These are phyloP conservation scores for Rhamnella rubrinervis DNA, from an alignment of 331 rosid species.

Conservation along the genomic window DNA sequence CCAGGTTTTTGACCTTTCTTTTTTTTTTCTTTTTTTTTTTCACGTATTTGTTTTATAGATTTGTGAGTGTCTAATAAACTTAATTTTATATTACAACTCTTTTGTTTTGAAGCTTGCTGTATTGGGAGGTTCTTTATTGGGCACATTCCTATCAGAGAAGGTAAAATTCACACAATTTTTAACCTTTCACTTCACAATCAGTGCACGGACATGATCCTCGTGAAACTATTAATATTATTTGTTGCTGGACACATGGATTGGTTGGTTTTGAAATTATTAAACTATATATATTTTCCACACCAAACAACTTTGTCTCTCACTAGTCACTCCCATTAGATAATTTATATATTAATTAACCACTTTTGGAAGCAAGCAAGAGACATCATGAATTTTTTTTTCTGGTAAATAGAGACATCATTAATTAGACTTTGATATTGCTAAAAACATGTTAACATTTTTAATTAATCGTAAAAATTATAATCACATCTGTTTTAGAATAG, in stretches of 20 bases:
- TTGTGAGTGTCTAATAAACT: conserved; percentile 3
- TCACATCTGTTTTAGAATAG: no score
- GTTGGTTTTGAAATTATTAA: no score
- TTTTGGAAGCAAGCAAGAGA: neutral
- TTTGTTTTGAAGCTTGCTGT: conserved; percentile 75
- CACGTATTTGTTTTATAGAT: neutral
- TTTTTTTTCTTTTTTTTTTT: neutral
- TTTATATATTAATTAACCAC: neutral
- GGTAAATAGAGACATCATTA: neutral
- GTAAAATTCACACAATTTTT: conserved; percentile 35
- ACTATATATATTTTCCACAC: no score
- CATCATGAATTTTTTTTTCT: neutral
- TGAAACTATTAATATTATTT: no score
- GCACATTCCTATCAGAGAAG: conserved; percentile 90
- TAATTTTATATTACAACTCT: neutral
- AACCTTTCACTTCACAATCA: conserved; percentile 9
- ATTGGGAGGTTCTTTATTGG: conserved; percentile 88
- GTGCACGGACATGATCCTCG: neutral
- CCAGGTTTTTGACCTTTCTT: conserved; percentile 4
- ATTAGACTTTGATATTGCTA: no score
- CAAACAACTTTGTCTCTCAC: neutral
- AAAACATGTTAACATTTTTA: no score
- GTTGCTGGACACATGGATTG: no score
- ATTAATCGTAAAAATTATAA: no score
- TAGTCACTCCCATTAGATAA: no score